Conservation (phyloP, 176 grass and related monocot species). For the Tillandsia leiboldiana region DNA sequence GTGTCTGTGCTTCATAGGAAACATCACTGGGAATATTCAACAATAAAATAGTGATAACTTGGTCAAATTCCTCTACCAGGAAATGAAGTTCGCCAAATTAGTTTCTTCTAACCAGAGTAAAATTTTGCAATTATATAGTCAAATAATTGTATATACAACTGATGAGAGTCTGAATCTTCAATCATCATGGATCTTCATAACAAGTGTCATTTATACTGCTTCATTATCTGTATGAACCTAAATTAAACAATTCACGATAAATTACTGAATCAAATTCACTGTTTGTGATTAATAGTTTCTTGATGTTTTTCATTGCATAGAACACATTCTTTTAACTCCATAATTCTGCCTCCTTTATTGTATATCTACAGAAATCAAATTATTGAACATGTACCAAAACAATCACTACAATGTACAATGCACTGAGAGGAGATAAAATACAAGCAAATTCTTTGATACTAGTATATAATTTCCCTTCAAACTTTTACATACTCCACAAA, state of each 20-base stretch:
- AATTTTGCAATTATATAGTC: neutral
- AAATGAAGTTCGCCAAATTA: neutral
- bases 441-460: too few species aligned
- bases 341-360: too few species aligned
- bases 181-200: neutral
- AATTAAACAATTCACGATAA: neutral
- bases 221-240: neutral
- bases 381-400: too few species aligned
- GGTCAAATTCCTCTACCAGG: neutral
- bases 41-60: neutral
- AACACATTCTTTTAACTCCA: neutral
- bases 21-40: neutral
- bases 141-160: neutral
- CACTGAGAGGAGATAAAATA: too few species aligned
- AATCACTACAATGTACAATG: too few species aligned
- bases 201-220: neutral
- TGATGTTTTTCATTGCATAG: neutral
- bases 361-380: too few species aligned
- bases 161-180: neutral
- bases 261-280: neutral
- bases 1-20: too few species aligned
- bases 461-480: too few species aligned
- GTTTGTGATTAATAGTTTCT: neutral
- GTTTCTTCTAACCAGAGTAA: neutral
- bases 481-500: too few species aligned